Evolutionary conservation across 106 monocot species (phyloP).

Genomic region (Acanthochlamys bracteata): DNA sequence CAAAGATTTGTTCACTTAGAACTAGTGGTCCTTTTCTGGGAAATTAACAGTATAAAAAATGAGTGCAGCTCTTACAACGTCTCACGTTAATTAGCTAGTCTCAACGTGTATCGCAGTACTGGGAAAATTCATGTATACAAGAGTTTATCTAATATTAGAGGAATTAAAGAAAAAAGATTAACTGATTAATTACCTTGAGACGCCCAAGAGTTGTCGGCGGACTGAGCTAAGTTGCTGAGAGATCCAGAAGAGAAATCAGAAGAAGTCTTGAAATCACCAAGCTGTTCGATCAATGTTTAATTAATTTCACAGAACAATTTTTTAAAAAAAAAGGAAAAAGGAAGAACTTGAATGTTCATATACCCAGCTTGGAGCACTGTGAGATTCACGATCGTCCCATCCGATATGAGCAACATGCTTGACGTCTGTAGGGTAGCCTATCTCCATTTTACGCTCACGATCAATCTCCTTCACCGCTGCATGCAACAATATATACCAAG

Average conservation of each 20-base stretch:
- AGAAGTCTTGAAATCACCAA: conserved; percentile 59
- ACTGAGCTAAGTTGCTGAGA: conserved; percentile 32
- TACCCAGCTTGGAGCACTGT: conserved; percentile 71
- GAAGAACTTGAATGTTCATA: background rate
- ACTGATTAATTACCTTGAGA: conserved; percentile 69
- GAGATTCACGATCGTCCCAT: conserved; percentile 36
- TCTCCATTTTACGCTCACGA: conserved; percentile 92
- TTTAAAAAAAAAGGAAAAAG: background rate
- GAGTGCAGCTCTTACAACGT: too few relatives aligned
- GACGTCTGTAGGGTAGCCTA: conserved; percentile 90
- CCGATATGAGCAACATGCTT: conserved; percentile 85
- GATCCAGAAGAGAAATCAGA: conserved; percentile 44
- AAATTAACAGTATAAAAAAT: too few relatives aligned
- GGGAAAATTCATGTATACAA: background rate
- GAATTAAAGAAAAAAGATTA: background rate
- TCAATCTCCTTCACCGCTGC: conserved; percentile 66
- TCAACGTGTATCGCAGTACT: too few relatives aligned
- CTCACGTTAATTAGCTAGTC: too few relatives aligned
- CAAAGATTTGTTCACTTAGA: too few relatives aligned
- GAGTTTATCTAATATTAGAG: background rate
- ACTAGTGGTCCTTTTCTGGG: too few relatives aligned
- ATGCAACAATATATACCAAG: background rate
- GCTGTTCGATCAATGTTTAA: conserved; percentile 21
- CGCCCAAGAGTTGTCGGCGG: conserved; percentile 59
- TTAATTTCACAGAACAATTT: too few relatives aligned